Percentiles rank a stretch among this genome's conserved stretches.
Conservation (phyloP, 2,329 filamentous ascomycete genomes). For the Chaetomiaceae sp. region DNA sequence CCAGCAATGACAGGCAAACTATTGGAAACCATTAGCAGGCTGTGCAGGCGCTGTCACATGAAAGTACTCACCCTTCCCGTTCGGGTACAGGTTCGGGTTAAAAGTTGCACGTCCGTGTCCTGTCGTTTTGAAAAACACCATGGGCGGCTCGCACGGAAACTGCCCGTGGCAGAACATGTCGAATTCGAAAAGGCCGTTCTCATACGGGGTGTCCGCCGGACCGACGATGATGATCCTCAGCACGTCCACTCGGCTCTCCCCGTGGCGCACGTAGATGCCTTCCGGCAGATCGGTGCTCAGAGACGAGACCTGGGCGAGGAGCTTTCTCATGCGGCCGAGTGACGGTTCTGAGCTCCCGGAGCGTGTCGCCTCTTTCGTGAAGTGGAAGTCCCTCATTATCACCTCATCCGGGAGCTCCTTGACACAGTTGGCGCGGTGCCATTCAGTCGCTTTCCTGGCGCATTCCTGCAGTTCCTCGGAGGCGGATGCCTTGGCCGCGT, state of each 20-base stretch:
- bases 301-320: constrained; percentile 40
- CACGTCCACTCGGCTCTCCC: constrained; percentile 39
- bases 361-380: constrained; percentile 15
- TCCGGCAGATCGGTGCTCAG: constrained; percentile 42
- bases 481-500: not conserved
- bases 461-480: constrained; percentile 6
- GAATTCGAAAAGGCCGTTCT: constrained; percentile 49
- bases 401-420: constrained; percentile 30
- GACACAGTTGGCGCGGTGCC: constrained; percentile 27
- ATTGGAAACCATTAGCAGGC: not conserved
- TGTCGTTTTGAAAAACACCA: constrained; percentile 40
- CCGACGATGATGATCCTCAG: constrained; percentile 47
- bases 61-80: constrained; percentile 39
- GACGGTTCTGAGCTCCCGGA: constrained; percentile 12
- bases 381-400: constrained; percentile 29
- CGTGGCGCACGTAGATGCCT: constrained; percentile 45
- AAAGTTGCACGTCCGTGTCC: constrained; percentile 34
- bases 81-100: constrained; percentile 47
- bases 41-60: not conserved
- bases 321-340: constrained; percentile 40
- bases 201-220: constrained; percentile 45
- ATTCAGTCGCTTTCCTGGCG: constrained; percentile 18
- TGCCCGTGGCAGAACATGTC: constrained; percentile 39
- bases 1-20: constrained; percentile 46
- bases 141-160: constrained; percentile 39